Percentiles rank a stretch among this genome's conserved stretches.
Evolutionary conservation across 768 basidiomycete genomes (phyloP).

Genomic region (Lactifluus echinatus): DNA sequence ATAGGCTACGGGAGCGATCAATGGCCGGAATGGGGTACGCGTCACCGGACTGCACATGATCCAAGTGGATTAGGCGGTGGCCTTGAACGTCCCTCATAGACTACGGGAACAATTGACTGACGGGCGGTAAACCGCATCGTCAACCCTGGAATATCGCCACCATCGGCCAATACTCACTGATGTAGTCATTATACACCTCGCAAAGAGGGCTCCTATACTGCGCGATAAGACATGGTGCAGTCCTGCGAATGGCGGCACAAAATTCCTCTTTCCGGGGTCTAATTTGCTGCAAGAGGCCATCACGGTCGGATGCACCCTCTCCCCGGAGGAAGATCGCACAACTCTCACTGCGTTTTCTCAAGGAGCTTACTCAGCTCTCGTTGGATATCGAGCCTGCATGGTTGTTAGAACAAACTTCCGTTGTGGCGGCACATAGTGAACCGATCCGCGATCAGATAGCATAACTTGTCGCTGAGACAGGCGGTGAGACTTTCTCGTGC

Average conservation of each 20-base stretch:
- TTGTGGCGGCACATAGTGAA: constrained; percentile 20
- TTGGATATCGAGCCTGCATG: constrained; percentile 47
- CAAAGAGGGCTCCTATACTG: too few relatives aligned
- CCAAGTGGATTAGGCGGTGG: too few relatives aligned
- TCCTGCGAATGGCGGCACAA: background rate
- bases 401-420: background rate
- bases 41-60: too few relatives aligned
- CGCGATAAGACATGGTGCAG: constrained; percentile 9
- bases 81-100: too few relatives aligned
- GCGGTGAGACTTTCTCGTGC: constrained; percentile 44
- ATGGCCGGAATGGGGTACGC: too few relatives aligned
- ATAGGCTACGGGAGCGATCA: too few relatives aligned
- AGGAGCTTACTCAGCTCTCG: constrained; percentile 46
- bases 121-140: too few relatives aligned
- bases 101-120: too few relatives aligned
- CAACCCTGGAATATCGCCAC: too few relatives aligned
- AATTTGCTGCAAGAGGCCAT: background rate
- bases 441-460: constrained; percentile 55
- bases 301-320: background rate
- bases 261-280: constrained; percentile 2
- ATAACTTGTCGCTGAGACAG: constrained; percentile 50
- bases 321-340: constrained; percentile 33
- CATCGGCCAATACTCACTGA: too few relatives aligned
- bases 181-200: too few relatives aligned
- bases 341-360: constrained; percentile 28